phyloP scores from a whole-genome alignment of 768 basidiomycete species.

The Agrocybe praecox region DNA sequence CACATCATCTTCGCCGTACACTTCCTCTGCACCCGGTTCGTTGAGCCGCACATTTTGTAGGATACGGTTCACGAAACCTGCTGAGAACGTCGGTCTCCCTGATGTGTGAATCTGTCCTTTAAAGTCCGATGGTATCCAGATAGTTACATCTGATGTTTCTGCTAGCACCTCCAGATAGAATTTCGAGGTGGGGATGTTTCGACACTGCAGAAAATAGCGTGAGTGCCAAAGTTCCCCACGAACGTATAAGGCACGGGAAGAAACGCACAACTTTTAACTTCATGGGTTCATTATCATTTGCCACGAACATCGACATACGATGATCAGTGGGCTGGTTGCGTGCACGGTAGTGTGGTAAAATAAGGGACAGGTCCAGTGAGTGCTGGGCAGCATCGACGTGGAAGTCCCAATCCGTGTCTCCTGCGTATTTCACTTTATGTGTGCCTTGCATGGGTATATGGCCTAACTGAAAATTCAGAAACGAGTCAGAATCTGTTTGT shows the following conservation, averaged over 20 bases:
- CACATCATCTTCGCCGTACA: slow-evolving; percentile 58
- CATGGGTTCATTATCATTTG: slow-evolving; percentile 50
- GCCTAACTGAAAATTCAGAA: slow-evolving; percentile 9
- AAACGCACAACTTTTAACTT: slow-evolving; percentile 75
- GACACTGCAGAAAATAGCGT: slow-evolving; percentile 46
- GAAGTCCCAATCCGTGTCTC: slow-evolving; percentile 68
- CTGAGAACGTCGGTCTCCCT: slow-evolving; percentile 59
- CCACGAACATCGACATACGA: slow-evolving; percentile 71
- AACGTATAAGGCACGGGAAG: slow-evolving; percentile 14
- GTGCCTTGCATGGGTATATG: slow-evolving; percentile 43
- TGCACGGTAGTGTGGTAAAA: slow-evolving; percentile 80
- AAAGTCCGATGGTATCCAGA: slow-evolving; percentile 84
- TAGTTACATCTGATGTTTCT: slow-evolving; percentile 66
- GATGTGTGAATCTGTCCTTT: slow-evolving; percentile 63
- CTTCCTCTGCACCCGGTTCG: slow-evolving; percentile 33
- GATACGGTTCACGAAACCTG: slow-evolving; percentile 75
- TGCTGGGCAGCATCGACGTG: slow-evolving; percentile 52
- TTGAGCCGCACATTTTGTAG: slow-evolving; percentile 54
- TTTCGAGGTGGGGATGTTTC: slow-evolving; percentile 51
- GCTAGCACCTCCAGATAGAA: slow-evolving; percentile 70
- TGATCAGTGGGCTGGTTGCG: slow-evolving; percentile 71
- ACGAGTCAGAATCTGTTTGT: background rate
- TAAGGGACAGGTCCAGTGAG: slow-evolving; percentile 65
- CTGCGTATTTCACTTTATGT: slow-evolving; percentile 66
- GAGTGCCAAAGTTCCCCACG: slow-evolving; percentile 5